A percentile compares a stretch with the other conserved stretches of the same genome.
Evolutionary conservation across 345 rosid species (phyloP).

Genomic region (Clausena lansium): DNA sequence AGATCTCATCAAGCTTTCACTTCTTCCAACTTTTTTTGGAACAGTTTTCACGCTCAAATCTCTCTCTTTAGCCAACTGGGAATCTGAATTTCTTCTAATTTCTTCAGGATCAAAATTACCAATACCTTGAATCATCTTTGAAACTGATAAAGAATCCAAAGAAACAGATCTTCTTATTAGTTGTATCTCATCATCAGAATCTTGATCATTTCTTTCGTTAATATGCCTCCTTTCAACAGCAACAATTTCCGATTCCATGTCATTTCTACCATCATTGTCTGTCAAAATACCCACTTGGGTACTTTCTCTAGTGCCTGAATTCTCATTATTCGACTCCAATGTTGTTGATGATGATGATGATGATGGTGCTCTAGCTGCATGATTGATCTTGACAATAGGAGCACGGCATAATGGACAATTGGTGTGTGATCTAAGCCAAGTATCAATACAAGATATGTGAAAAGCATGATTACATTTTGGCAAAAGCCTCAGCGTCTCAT

Average conservation of each 20-base stretch:
- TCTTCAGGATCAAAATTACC: slow-evolving; percentile 22
- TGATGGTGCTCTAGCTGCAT: background rate
- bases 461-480: slow-evolving; percentile 84
- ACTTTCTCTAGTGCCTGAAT: slow-evolving; percentile 19
- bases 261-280: slow-evolving; percentile 24
- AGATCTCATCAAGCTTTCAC: slow-evolving; percentile 33
- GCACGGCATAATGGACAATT: slow-evolving; percentile 69
- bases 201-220: slow-evolving; percentile 17
- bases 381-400: slow-evolving; percentile 34
- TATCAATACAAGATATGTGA: slow-evolving; percentile 67
- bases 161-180: slow-evolving; percentile 73
- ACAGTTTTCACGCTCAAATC: slow-evolving; percentile 14
- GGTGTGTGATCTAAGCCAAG: slow-evolving; percentile 73
- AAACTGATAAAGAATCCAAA: slow-evolving; percentile 55
- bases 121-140: slow-evolving; percentile 39
- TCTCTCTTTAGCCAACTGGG: slow-evolving; percentile 17
- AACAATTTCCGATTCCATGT: slow-evolving; percentile 14
- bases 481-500: slow-evolving; percentile 53
- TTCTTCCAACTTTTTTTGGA: slow-evolving; percentile 29
- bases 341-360: background rate
- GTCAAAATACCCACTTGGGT: slow-evolving; percentile 17
- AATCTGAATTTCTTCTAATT: slow-evolving; percentile 17
- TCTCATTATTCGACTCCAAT: slow-evolving; percentile 1
- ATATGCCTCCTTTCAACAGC: slow-evolving; percentile 15
- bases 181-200: slow-evolving; percentile 30